A percentile compares a stretch with the other conserved stretches of the same genome.
Conservation (phyloP, 257 asterid genomes). For the Nicotiana otophora region DNA sequence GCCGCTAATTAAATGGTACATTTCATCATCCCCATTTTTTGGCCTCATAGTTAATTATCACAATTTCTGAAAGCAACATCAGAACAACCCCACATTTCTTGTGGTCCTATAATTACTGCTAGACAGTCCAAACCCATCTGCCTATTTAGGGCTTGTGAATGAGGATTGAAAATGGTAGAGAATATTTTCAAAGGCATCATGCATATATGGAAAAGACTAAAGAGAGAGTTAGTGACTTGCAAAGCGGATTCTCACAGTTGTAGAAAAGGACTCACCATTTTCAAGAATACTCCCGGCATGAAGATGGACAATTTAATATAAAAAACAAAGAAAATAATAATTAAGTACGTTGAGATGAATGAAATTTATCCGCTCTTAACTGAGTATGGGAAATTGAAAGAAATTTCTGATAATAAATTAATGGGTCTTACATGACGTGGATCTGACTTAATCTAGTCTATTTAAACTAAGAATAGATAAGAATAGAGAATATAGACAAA, state of each 20-base stretch:
- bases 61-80: conserved; percentile 33
- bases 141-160: background rate
- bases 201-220: conserved; percentile 32
- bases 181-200: conserved; percentile 35
- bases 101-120: conserved; percentile 43
- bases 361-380: no score
- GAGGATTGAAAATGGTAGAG: background rate
- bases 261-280: conserved; percentile 11
- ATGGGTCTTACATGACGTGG: no score
- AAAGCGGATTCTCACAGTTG: conserved; percentile 14
- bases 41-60: conserved; percentile 20
- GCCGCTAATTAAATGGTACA: conserved; percentile 5
- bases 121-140: background rate
- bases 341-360: no score
- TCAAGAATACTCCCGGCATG: background rate
- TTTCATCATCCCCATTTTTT: background rate
- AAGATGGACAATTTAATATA: background rate
- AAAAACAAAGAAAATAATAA: no score
- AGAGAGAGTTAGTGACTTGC: background rate
- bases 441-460: no score
- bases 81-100: conserved; percentile 13
- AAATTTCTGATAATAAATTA: no score
- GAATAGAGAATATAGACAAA: background rate
- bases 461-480: no score
- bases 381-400: no score